Percentiles rank a stretch among this genome's conserved stretches.
Conservation (phyloP, 2,329 filamentous ascomycete genomes). For the Arthrobotrys iridis region DNA sequence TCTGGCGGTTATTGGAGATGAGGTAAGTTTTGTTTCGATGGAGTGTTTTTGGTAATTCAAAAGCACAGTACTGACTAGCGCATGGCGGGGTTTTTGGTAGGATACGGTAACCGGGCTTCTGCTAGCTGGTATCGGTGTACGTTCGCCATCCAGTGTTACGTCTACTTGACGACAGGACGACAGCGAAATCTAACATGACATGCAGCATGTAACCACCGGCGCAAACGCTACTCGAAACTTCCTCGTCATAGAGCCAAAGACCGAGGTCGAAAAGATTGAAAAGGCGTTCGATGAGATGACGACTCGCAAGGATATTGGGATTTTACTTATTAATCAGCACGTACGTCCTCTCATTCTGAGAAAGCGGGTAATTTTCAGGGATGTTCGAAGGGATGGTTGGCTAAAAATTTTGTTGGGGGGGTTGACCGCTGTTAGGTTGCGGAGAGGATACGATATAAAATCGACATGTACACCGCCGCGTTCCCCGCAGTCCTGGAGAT, state of each 20-base stretch:
- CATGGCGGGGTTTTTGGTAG: slow-evolving; percentile 65
- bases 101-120: slow-evolving; percentile 95
- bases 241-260: slow-evolving; percentile 93
- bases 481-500: slow-evolving; percentile 98
- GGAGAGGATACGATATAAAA: slow-evolving; percentile 87
- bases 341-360: slow-evolving; percentile 66
- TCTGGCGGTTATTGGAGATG: slow-evolving; percentile 96
- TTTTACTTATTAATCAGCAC: slow-evolving; percentile 97
- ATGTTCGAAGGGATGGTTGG: slow-evolving; percentile 1
- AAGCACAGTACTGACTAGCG: too few species aligned
- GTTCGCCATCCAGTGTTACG: slow-evolving; percentile 58
- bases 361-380: too few species aligned
- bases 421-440: slow-evolving; percentile 72
- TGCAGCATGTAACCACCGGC: slow-evolving; percentile 85
- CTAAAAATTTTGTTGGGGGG: background rate
- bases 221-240: slow-evolving; percentile 97
- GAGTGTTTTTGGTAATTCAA: too few species aligned
- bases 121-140: slow-evolving; percentile 92
- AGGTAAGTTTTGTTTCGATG: slow-evolving; percentile 68
- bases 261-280: slow-evolving; percentile 86
- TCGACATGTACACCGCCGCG: slow-evolving; percentile 91
- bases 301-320: slow-evolving; percentile 94
- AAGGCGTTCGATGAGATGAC: slow-evolving; percentile 86
- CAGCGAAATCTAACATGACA: background rate
- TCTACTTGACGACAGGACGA: background rate